Evolutionary conservation across 2,329 filamentous ascomycete genomes (phyloP).

Genomic region (Aureobasidium sp.): DNA sequence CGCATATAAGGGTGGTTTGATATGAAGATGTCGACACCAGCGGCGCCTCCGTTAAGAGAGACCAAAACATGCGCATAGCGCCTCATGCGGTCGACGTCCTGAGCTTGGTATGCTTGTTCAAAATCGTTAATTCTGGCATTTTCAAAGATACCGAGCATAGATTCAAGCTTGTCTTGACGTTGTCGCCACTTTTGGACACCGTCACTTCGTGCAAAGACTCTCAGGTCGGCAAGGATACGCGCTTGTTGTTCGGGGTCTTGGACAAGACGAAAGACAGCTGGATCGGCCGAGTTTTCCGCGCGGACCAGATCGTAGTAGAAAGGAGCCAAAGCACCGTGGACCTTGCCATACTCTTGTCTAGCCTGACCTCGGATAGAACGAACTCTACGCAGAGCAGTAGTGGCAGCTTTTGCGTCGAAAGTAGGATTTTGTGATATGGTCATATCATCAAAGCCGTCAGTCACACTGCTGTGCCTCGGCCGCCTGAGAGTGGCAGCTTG

Average conservation of each 20-base stretch:
- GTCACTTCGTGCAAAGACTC: constrained; percentile 71
- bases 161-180: constrained; percentile 62
- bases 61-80: constrained; percentile 82
- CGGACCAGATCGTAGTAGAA: constrained; percentile 78
- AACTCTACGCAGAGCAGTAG: constrained; percentile 61
- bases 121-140: constrained; percentile 86
- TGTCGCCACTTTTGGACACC: constrained; percentile 64
- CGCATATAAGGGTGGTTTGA: constrained; percentile 80
- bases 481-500: constrained; percentile 16
- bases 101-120: constrained; percentile 79
- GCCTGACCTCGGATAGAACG: constrained; percentile 77
- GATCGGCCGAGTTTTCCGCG: constrained; percentile 67
- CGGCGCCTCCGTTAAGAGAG: constrained; percentile 69
- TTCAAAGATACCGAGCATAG: constrained; percentile 77
- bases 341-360: constrained; percentile 79
- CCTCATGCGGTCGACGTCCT: constrained; percentile 82
- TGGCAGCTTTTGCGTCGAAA: constrained; percentile 38
- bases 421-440: constrained; percentile 37
- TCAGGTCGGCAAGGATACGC: constrained; percentile 74
- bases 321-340: constrained; percentile 80
- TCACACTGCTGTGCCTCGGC: constrained; percentile 29
- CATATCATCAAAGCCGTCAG: constrained; percentile 76
- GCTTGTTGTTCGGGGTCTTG: constrained; percentile 85
- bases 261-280: constrained; percentile 78
- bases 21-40: constrained; percentile 71